phyloP scores from a whole-genome alignment of 1,139 yeast genomes.

The Ashbya aceris region DNA sequence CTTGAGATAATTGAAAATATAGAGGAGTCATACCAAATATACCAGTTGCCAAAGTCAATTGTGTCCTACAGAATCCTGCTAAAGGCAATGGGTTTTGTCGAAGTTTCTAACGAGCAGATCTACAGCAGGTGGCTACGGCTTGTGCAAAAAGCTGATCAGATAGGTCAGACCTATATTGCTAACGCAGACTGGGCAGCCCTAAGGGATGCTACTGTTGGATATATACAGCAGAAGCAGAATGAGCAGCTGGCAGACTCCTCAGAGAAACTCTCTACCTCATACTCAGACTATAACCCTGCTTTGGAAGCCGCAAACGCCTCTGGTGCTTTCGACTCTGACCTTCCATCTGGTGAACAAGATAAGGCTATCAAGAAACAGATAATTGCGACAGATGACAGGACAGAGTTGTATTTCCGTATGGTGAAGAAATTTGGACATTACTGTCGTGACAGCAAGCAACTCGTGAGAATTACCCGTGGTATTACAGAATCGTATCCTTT shows the following conservation, averaged over 20 bases:
- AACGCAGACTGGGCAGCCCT: conserved; percentile 86
- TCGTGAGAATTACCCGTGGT: conserved; percentile 34
- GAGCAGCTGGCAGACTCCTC: conserved; percentile 1
- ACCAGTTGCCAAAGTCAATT: conserved; percentile 51
- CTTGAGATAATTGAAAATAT: conserved; percentile 56
- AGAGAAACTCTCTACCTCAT: neutral
- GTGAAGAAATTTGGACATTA: conserved; percentile 43
- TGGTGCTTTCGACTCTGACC: conserved; percentile 29
- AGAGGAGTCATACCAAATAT: conserved; percentile 50
- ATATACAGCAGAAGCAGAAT: conserved; percentile 21
- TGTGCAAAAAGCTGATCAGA: conserved; percentile 42
- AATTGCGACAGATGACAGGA: conserved; percentile 33
- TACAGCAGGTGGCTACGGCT: conserved; percentile 54
- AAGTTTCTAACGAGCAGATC: conserved; percentile 47
- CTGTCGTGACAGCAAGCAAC: conserved; percentile 39
- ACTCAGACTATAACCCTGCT: conserved; percentile 23
- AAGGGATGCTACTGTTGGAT: conserved; percentile 62
- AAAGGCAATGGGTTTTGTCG: conserved; percentile 64
- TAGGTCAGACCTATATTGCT: conserved; percentile 54
- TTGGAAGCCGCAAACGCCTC: conserved; percentile 32
- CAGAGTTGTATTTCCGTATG: conserved; percentile 48
- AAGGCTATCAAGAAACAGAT: conserved; percentile 6
- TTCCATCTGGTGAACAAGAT: conserved; percentile 7
- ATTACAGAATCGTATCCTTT: conserved; percentile 35
- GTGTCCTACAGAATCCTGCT: conserved; percentile 70